Evolutionary conservation across 2,329 filamentous ascomycete species (phyloP).

Genomic region (Aspergillus carbonarius): DNA sequence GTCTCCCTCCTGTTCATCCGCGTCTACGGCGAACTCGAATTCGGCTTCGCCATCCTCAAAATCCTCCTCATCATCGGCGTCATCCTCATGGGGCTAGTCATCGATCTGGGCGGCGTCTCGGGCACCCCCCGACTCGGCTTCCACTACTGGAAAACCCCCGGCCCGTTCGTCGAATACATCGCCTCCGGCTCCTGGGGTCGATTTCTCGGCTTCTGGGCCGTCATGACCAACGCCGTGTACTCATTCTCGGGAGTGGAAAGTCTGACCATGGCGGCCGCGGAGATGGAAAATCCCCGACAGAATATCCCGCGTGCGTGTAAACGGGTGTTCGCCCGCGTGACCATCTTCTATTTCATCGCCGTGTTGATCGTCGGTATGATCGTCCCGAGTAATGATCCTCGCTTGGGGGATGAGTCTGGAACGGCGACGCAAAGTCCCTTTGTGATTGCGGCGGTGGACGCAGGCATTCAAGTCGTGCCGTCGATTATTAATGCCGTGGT

Average conservation of each 20-base stretch:
- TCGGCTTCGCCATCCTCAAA: slow-evolving; percentile 54
- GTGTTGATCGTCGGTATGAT: slow-evolving; percentile 60
- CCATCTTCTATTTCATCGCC: slow-evolving; percentile 58
- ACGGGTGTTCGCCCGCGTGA: slow-evolving; percentile 56
- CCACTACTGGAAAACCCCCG: slow-evolving; percentile 67
- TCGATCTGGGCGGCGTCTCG: slow-evolving; percentile 62
- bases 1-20: slow-evolving; percentile 57
- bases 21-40: slow-evolving; percentile 53
- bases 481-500: slow-evolving; percentile 76
- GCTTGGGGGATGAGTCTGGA: slow-evolving; percentile 18
- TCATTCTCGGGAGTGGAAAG: slow-evolving; percentile 47
- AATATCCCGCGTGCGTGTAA: slow-evolving; percentile 57
- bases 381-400: slow-evolving; percentile 54
- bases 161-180: slow-evolving; percentile 67
- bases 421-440: slow-evolving; percentile 53
- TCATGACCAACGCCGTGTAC: slow-evolving; percentile 44
- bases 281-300: slow-evolving; percentile 53
- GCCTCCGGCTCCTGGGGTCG: slow-evolving; percentile 56
- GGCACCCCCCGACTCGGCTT: slow-evolving; percentile 63
- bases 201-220: slow-evolving; percentile 62
- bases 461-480: slow-evolving; percentile 66
- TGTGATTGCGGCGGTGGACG: slow-evolving; percentile 69
- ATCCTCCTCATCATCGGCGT: slow-evolving; percentile 50
- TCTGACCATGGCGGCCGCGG: slow-evolving; percentile 57
- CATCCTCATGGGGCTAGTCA: slow-evolving; percentile 52